These are phyloP conservation scores for Asterophora parasitica DNA, from an alignment of 768 basidiomycete genomes.

Conservation along the genomic window DNA sequence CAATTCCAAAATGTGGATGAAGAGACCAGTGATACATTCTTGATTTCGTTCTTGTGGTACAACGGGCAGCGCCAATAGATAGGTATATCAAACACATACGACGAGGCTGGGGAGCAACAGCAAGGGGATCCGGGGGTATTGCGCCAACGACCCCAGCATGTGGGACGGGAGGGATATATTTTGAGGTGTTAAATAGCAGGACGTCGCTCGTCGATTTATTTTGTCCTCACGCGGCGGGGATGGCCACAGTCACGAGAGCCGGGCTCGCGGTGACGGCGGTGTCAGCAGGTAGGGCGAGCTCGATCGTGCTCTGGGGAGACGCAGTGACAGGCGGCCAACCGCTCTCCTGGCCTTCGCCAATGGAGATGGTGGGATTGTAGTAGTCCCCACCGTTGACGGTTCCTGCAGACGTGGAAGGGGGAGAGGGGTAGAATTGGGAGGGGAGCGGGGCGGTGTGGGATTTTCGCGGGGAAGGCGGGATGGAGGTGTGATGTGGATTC, in stretches of 20 bases:
- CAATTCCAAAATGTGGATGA: slow-evolving; percentile 5
- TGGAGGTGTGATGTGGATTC: slow-evolving; percentile 11
- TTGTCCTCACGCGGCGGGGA: background rate
- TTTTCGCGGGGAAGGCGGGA: slow-evolving; percentile 17
- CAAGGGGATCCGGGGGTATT: slow-evolving; percentile 16
- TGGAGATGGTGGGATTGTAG: no score
- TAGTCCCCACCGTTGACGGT: background rate
- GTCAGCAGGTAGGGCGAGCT: slow-evolving; percentile 4
- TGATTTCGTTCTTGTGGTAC: slow-evolving; percentile 5
- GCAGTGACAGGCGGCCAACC: slow-evolving; percentile 11
- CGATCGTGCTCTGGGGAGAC: background rate
- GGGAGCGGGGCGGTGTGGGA: slow-evolving; percentile 12
- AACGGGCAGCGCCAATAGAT: slow-evolving; percentile 17
- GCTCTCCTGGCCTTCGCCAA: no score
- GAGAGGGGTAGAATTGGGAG: slow-evolving; percentile 12
- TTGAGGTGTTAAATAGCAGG: background rate
- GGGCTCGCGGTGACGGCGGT: slow-evolving; percentile 1
- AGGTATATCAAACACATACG: slow-evolving; percentile 10
- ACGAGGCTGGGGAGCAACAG: slow-evolving; percentile 1
- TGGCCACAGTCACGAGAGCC: slow-evolving; percentile 1
- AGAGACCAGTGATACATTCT: slow-evolving; percentile 5
- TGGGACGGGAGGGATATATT: slow-evolving; percentile 5
- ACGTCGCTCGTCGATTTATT: background rate
- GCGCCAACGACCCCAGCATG: slow-evolving; percentile 17
- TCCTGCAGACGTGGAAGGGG: background rate